These are phyloP conservation scores for Ananas comosus DNA, from an alignment of 176 grass and related monocot species.

Conservation along the genomic window DNA sequence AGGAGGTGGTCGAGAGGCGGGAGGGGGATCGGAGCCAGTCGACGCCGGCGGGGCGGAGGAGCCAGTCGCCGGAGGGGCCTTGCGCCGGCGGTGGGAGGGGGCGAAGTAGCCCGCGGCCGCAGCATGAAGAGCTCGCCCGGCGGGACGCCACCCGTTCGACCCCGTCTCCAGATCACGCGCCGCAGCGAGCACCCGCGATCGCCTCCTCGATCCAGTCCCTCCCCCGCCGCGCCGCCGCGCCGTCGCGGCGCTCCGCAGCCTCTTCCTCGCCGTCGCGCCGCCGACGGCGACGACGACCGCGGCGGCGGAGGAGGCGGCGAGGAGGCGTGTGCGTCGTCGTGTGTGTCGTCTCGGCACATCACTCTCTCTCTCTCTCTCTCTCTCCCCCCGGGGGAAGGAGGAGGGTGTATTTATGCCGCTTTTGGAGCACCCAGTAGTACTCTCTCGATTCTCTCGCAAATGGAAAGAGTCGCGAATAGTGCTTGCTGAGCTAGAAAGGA, in stretches of 20 bases:
- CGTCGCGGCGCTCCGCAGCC: not conserved
- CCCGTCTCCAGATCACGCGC: constrained; percentile 58
- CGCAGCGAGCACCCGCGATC: constrained; percentile 44
- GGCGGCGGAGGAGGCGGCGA: constrained; percentile 15
- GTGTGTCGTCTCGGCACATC: not conserved
- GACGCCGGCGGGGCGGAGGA: constrained; percentile 79
- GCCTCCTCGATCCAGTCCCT: constrained; percentile 52
- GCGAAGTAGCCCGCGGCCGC: constrained; percentile 54
- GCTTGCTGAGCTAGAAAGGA: no score
- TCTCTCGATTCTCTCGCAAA: no score
- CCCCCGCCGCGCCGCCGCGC: not conserved
- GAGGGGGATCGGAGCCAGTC: constrained; percentile 77
- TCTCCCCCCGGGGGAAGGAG: not conserved
- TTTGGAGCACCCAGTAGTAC: no score
- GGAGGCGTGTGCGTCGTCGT: not conserved
- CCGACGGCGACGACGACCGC: not conserved
- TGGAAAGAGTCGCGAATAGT: no score
- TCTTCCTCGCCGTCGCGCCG: constrained; percentile 7
- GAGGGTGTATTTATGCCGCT: no score
- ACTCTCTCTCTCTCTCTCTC: not conserved
- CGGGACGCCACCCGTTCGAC: constrained; percentile 87
- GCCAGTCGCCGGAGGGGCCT: constrained; percentile 46
- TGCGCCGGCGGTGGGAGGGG: constrained; percentile 23
- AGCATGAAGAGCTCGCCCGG: constrained; percentile 78
- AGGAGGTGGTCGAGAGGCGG: constrained; percentile 76